A percentile compares a stretch with the other conserved stretches of the same genome.
Conservation (phyloP, 2,329 filamentous ascomycete genomes). For the Acrocalymma vagum region DNA sequence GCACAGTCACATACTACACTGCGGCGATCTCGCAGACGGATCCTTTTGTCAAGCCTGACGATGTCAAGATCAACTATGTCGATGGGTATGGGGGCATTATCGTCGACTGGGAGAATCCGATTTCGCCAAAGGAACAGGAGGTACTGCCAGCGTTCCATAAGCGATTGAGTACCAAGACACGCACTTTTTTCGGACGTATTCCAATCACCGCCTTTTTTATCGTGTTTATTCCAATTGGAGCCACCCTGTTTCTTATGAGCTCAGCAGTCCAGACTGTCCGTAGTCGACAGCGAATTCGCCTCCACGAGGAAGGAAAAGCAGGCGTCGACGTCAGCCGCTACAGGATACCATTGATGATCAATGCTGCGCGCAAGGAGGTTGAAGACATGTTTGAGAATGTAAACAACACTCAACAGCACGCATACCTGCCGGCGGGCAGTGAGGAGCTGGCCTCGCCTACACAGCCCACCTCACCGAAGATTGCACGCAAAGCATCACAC, state of each 20-base stretch:
- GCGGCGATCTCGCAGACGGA: constrained; percentile 79
- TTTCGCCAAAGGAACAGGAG: constrained; percentile 56
- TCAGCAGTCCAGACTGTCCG: constrained; percentile 78
- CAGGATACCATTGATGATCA: constrained; percentile 73
- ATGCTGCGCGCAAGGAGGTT: constrained; percentile 77
- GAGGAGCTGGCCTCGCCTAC: constrained; percentile 49
- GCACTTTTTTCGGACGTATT: constrained; percentile 59
- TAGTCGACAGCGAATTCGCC: constrained; percentile 76
- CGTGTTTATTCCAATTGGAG: constrained; percentile 77
- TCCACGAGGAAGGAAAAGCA: constrained; percentile 76
- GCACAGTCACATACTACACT: constrained; percentile 83
- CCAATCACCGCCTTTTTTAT: constrained; percentile 72
- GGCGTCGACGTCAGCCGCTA: constrained; percentile 76
- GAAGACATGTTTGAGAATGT: constrained; percentile 81
- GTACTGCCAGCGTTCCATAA: constrained; percentile 44
- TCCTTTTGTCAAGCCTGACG: constrained; percentile 74
- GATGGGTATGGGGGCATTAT: constrained; percentile 78
- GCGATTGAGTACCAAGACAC: constrained; percentile 43
- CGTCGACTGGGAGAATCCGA: constrained; percentile 72
- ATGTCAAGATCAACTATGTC: constrained; percentile 76
- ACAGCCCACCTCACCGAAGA: constrained; percentile 23
- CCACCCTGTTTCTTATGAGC: constrained; percentile 77
- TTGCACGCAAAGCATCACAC: constrained; percentile 19
- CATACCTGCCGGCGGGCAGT: constrained; percentile 70
- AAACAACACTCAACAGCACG: constrained; percentile 72